Percentiles rank a stretch among this genome's conserved stretches.
phyloP scores from a whole-genome alignment of 2,329 filamentous ascomycete genomes.

The Xylariales sp. region DNA sequence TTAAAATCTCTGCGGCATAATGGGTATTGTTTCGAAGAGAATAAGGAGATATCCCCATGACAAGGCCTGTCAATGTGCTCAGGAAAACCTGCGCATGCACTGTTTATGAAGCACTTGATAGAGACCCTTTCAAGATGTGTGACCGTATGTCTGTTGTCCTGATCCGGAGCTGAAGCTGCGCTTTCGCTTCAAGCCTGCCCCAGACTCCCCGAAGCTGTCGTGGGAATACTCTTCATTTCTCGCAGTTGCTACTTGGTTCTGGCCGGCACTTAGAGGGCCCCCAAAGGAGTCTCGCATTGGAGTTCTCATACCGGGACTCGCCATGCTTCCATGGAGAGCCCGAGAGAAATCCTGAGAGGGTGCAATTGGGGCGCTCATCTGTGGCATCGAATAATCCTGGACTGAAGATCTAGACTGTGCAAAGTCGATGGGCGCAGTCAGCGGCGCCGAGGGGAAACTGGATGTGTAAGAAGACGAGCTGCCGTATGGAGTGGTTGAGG shows the following conservation, averaged over 20 bases:
- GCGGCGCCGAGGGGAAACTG: conserved; percentile 49
- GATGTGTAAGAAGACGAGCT: conserved; percentile 41
- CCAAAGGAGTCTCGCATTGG: conserved; percentile 42
- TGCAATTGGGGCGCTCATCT: conserved; percentile 51
- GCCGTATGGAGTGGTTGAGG: conserved; percentile 36
- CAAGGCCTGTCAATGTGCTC: too few species aligned
- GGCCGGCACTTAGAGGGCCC: conserved; percentile 22
- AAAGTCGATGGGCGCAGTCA: conserved; percentile 51
- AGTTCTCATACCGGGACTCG: conserved; percentile 32
- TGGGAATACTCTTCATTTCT: conserved; percentile 26
- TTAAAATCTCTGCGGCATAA: too few species aligned
- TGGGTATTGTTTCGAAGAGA: too few species aligned
- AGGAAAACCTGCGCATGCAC: too few species aligned
- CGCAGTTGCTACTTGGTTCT: conserved; percentile 21
- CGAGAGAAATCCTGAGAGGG: conserved; percentile 49
- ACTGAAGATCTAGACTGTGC: conserved; percentile 40
- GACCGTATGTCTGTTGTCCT: too few species aligned
- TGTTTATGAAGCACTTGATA: too few species aligned
- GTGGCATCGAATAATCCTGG: conserved; percentile 47
- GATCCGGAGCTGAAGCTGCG: conserved; percentile 22
- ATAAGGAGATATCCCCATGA: too few species aligned
- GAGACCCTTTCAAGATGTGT: too few species aligned
- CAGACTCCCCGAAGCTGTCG: conserved; percentile 19
- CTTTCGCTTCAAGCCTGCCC: conserved; percentile 22
- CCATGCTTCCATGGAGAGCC: conserved; percentile 39